A percentile compares a stretch with the other conserved stretches of the same genome.
Conservation (phyloP, 2,329 filamentous ascomycete genomes). For the Colletotrichum theobromicola region DNA sequence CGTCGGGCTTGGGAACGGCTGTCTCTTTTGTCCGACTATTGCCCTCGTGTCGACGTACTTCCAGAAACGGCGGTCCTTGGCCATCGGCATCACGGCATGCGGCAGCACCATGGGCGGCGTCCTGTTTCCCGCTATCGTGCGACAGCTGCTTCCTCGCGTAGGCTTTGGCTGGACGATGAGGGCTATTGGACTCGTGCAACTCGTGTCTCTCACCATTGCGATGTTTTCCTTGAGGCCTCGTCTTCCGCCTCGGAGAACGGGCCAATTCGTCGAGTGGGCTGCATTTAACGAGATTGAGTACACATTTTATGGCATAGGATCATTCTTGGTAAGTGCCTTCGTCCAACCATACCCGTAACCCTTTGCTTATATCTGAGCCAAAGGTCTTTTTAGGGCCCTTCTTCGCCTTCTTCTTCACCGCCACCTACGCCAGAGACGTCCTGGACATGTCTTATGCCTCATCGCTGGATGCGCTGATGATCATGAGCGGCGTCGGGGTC, state of each 20-base stretch:
- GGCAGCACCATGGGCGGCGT: constrained; percentile 63
- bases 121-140: constrained; percentile 62
- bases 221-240: constrained; percentile 44
- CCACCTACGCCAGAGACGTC: constrained; percentile 49
- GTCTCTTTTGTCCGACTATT: constrained; percentile 68
- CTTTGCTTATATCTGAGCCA: background rate
- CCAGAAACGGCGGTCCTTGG: constrained; percentile 57
- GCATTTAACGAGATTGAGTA: constrained; percentile 53
- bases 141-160: constrained; percentile 57
- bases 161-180: constrained; percentile 66
- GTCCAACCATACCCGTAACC: accelerated
- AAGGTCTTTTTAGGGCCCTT: constrained; percentile 58
- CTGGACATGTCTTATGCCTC: constrained; percentile 34
- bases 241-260: constrained; percentile 44
- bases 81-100: constrained; percentile 65
- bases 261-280: constrained; percentile 46
- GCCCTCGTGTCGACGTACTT: constrained; percentile 74
- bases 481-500: constrained; percentile 59
- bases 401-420: constrained; percentile 64
- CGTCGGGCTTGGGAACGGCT: constrained; percentile 63
- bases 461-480: constrained; percentile 49
- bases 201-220: constrained; percentile 44
- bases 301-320: constrained; percentile 40
- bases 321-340: constrained; percentile 30
- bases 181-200: constrained; percentile 63